Evolutionary conservation across 495 filamentous ascomycete genomes (phyloP).

Genomic region (Collariella sp.): DNA sequence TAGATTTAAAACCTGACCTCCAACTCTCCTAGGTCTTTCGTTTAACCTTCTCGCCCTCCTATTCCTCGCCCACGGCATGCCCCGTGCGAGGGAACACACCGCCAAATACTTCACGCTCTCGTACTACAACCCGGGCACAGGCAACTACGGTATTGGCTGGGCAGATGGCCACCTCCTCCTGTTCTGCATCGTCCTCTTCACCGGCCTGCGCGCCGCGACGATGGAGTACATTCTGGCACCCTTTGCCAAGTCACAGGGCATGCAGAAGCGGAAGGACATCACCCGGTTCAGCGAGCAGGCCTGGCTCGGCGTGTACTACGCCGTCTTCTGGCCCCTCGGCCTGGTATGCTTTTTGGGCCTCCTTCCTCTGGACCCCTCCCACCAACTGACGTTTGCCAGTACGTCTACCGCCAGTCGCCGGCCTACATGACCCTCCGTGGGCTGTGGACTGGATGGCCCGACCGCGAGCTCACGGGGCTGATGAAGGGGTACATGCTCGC

Average conservation of each 20-base stretch:
- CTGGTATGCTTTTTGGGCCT: conserved; percentile 52
- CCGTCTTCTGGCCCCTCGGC: conserved; percentile 69
- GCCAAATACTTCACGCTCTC: conserved; percentile 79
- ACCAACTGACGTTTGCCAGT: conserved; percentile 48
- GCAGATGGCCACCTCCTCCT: conserved; percentile 73
- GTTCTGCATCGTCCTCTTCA: conserved; percentile 77
- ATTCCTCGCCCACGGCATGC: conserved; percentile 70
- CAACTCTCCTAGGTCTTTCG: conserved; percentile 21
- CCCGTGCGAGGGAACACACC: conserved; percentile 66
- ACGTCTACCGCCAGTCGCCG: conserved; percentile 65
- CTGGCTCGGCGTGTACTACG: conserved; percentile 78
- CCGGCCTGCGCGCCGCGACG: conserved; percentile 68
- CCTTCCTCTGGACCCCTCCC: conserved; percentile 7
- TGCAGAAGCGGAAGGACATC: conserved; percentile 62
- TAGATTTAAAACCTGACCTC: background rate
- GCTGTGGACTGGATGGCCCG: conserved; percentile 79
- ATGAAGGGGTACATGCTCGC: conserved; percentile 89
- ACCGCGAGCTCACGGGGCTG: conserved; percentile 57
- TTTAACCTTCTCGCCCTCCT: conserved; percentile 59
- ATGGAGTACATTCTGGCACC: conserved; percentile 85
- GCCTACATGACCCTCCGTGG: conserved; percentile 70
- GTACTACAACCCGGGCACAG: conserved; percentile 61
- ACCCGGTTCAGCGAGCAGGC: conserved; percentile 87
- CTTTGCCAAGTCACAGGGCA: conserved; percentile 56
- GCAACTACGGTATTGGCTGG: conserved; percentile 62